Percentiles rank a stretch among this genome's conserved stretches.
Conservation (phyloP, 306 rosid species). For the Fragaria nilgerrensis region DNA sequence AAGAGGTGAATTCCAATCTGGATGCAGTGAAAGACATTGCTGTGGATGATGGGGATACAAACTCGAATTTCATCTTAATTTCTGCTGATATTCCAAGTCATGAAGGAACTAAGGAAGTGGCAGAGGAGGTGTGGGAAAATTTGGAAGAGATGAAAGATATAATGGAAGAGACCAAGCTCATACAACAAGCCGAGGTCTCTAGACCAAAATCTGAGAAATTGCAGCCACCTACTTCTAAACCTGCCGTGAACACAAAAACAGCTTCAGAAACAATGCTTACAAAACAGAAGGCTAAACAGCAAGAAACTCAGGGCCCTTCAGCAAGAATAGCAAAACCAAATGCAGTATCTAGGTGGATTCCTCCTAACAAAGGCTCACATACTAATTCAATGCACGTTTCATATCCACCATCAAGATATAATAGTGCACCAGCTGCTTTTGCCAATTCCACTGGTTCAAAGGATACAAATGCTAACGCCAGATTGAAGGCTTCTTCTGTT, state of each 20-base stretch:
- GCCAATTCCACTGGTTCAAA: conserved; percentile 37
- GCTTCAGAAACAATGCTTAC: conserved; percentile 40
- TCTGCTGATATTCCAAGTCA: conserved; percentile 38
- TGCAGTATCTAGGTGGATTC: conserved; percentile 75
- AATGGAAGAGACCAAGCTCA: conserved; percentile 48
- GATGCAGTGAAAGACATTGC: conserved; percentile 81
- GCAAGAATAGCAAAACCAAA: conserved; percentile 70
- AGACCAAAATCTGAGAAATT: conserved; percentile 58
- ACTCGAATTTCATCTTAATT: conserved; percentile 37
- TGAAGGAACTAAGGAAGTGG: conserved; percentile 55
- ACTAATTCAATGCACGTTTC: conserved; percentile 74
- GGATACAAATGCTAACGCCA: conserved; percentile 51
- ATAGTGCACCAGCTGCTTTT: conserved; percentile 65
- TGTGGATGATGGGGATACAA: conserved; percentile 77
- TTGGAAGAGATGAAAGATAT: conserved; percentile 38
- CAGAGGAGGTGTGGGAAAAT: conserved; percentile 38
- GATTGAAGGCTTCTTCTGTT: conserved; percentile 46
- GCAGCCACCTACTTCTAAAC: conserved; percentile 43
- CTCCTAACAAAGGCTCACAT: conserved; percentile 75
- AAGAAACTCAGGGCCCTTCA: conserved; percentile 52
- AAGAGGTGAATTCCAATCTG: conserved; percentile 48
- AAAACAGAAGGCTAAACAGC: conserved; percentile 66
- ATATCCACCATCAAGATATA: conserved; percentile 74
- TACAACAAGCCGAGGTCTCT: conserved; percentile 45
- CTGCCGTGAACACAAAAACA: conserved; percentile 43